Conservation (phyloP, 2,329 filamentous ascomycete genomes). For the Fusarium sp. region DNA sequence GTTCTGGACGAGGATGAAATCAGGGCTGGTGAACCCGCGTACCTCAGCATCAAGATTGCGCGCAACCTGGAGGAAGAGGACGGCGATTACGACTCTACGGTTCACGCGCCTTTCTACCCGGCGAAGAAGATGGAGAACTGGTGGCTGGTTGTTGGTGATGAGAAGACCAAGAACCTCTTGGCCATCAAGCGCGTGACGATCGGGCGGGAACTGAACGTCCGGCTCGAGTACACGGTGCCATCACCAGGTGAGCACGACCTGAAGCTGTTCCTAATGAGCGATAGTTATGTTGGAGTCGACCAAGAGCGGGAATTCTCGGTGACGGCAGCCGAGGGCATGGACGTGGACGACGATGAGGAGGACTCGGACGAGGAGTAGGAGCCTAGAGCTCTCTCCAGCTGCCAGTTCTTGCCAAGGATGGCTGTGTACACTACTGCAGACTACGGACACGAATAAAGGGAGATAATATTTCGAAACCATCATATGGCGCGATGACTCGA, state of each 20-base stretch:
- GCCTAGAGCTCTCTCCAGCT: conserved; percentile 30
- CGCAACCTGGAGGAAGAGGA: conserved; percentile 81
- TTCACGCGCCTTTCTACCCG: conserved; percentile 97
- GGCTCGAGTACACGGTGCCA: conserved; percentile 90
- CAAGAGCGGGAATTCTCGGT: conserved; percentile 93
- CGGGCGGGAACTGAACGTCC: conserved; percentile 81
- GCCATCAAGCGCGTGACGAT: conserved; percentile 97
- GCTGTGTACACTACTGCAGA: conserved; percentile 53
- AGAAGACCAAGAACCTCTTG: conserved; percentile 87
- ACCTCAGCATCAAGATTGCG: conserved; percentile 87
- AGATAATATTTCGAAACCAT: conserved; percentile 45
- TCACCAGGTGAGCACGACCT: conserved; percentile 87
- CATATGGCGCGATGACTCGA: conserved; percentile 34
- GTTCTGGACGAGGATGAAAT: conserved; percentile 86
- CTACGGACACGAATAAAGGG: conserved; percentile 49
- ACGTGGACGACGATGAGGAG: conserved; percentile 91
- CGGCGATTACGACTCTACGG: conserved; percentile 80
- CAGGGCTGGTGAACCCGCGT: conserved; percentile 83
- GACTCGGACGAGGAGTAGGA: conserved; percentile 71
- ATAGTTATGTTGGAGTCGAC: conserved; percentile 97
- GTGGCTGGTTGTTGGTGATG: conserved; percentile 97
- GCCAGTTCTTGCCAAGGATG: conserved; percentile 40
- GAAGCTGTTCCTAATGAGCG: conserved; percentile 95
- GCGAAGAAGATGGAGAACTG: conserved; percentile 95
- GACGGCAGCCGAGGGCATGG: conserved; percentile 91